Conservation (phyloP, 1,284 basidiomycete genomes). For the Leccinum pachyderme region DNA sequence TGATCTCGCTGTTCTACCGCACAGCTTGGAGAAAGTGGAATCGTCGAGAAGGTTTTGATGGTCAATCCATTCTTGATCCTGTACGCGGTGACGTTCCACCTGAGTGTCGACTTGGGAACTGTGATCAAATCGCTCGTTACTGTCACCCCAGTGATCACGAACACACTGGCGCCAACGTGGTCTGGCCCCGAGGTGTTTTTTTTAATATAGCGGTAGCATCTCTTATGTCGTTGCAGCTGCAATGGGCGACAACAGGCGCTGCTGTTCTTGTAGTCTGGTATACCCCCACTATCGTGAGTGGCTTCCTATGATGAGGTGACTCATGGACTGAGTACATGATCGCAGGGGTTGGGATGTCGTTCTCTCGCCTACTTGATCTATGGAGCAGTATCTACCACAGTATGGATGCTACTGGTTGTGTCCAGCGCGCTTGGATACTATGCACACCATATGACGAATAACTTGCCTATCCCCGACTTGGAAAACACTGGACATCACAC, state of each 20-base stretch:
- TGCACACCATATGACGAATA: slow-evolving; percentile 9
- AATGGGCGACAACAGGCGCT: slow-evolving; percentile 41
- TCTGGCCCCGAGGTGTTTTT: slow-evolving; percentile 31
- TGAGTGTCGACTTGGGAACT: slow-evolving; percentile 26
- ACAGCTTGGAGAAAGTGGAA: slow-evolving; percentile 15
- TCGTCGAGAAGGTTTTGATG: slow-evolving; percentile 5
- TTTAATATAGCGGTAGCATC: slow-evolving; percentile 37
- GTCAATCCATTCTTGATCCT: not conserved
- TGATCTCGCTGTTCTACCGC: slow-evolving; percentile 21
- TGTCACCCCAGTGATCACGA: slow-evolving; percentile 15
- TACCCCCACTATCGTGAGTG: slow-evolving; percentile 38
- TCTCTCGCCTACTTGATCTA: slow-evolving; percentile 40
- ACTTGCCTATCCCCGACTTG: slow-evolving; percentile 1
- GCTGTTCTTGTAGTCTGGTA: slow-evolving; percentile 36
- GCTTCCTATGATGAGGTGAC: not conserved
- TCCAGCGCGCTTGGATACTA: slow-evolving; percentile 39
- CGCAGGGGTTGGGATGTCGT: slow-evolving; percentile 38
- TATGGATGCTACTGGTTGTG: slow-evolving; percentile 39
- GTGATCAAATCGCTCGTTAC: slow-evolving; percentile 28
- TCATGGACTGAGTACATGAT: not conserved
- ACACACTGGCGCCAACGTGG: slow-evolving; percentile 2
- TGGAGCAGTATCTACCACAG: slow-evolving; percentile 34
- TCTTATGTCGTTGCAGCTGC: slow-evolving; percentile 33
- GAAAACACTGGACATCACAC: not conserved
- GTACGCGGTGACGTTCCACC: not conserved